Evolutionary conservation across 495 filamentous ascomycete species (phyloP), one percentile per base, ranked within the genome.

Genomic region (Trichoderma orchidacearum): DNA sequence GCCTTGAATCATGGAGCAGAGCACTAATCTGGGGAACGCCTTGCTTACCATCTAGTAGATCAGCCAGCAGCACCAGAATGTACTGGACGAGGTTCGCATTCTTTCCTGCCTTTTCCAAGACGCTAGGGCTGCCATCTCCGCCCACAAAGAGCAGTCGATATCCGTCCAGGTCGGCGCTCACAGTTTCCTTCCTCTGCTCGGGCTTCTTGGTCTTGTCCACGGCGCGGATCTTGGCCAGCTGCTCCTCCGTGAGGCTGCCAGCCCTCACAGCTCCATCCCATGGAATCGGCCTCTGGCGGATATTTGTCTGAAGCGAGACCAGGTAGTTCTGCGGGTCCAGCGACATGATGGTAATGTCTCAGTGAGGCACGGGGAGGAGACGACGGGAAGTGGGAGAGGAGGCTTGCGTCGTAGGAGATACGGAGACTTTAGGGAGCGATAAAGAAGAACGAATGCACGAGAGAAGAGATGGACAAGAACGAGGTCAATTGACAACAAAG

Each of bases 241-340:
- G 90, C 55, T 86, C 84, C 60, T 96, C 93, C 53, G 90, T 95
- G 72, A 99, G 88, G 65, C 89, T 92, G 62, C 88, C 87, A 64
- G 88, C 88, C 68, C 93, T 85, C 61, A 94, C 89, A 63, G 94
- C 91, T 59, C 93, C 93, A 69, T 97, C 94, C 93, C 93, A 99
- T 48, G 92, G 90, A 67, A 99, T 95, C 62, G 91, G 92, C 55
- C 93, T 80, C 59, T 84, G 82, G 62, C 94, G 87, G 66, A 96
- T 95, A 73, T 96, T 96, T 75, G 86, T 91, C 74, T 95, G 92
- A 57, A 96, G 78, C 58, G 89, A 90, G 62, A 81, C 83, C 57
- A 97, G 86, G 69, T 96, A 96, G 58, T 85, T 84, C 56, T 91
- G 90, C 38, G 89, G 86, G 64, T 96, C 90, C 67, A 95, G 81